phyloP scores from a whole-genome alignment of 148 eudicot genomes.

The Selenicereus undatus region DNA sequence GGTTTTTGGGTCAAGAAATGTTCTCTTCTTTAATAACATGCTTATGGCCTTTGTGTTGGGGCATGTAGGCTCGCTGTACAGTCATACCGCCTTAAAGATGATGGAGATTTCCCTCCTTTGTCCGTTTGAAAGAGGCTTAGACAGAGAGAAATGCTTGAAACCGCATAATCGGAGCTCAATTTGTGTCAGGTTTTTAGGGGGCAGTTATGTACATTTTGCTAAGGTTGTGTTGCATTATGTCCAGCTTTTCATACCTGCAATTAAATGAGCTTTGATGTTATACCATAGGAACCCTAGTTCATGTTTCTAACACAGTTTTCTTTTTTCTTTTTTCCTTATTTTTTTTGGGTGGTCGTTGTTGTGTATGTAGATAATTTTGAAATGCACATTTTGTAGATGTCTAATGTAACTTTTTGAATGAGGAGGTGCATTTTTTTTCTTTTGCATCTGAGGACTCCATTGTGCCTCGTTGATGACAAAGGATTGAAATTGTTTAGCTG shows the following conservation, averaged over 20 bases:
- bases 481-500: not conserved
- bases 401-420: constrained; percentile 26
- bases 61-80: constrained; percentile 44
- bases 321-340: not conserved
- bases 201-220: constrained; percentile 28
- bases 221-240: constrained; percentile 20
- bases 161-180: constrained; percentile 9
- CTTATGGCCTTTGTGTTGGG: constrained; percentile 19
- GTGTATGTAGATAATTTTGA: constrained; percentile 35
- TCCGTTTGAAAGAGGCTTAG: constrained; percentile 34
- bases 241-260: constrained; percentile 26
- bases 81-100: constrained; percentile 69
- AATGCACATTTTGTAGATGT: constrained; percentile 31
- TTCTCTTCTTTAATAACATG: not conserved
- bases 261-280: constrained; percentile 16
- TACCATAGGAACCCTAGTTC: constrained; percentile 29
- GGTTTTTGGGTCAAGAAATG: not conserved
- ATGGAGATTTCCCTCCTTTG: constrained; percentile 92
- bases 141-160: constrained; percentile 13
- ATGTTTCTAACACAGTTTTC: constrained; percentile 24
- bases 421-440: constrained; percentile 21
- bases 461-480: not conserved
- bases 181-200: constrained; percentile 19
- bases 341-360: constrained; percentile 23
- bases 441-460: not conserved